These are phyloP conservation scores for Kwoniella shandongensis DNA, from an alignment of 768 basidiomycete genomes.

Conservation along the genomic window DNA sequence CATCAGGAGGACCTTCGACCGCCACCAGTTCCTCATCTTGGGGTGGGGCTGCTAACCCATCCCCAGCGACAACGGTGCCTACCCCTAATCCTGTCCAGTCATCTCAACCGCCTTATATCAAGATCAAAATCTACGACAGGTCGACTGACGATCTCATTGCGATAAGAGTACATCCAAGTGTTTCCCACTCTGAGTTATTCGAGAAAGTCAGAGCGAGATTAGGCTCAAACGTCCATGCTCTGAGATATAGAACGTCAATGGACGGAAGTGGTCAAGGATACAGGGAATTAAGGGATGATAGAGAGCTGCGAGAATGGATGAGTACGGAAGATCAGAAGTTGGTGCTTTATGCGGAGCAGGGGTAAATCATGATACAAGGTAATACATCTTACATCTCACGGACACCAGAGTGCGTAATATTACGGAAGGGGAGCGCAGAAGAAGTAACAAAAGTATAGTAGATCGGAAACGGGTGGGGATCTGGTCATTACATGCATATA, in stretches of 20 bases:
- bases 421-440: too few species aligned
- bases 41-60: conserved; percentile 6
- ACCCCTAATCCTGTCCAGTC: conserved; percentile 3
- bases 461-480: too few species aligned
- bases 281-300: conserved; percentile 48
- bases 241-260: conserved; percentile 64
- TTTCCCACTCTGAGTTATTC: conserved; percentile 80
- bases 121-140: conserved; percentile 97
- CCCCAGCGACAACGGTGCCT: background rate
- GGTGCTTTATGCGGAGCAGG: conserved; percentile 51
- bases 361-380: background rate
- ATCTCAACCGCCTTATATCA: conserved; percentile 70
- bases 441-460: too few species aligned
- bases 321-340: conserved; percentile 50
- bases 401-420: too few species aligned
- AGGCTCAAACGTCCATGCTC: conserved; percentile 66
- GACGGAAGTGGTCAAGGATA: conserved; percentile 31
- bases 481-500: too few species aligned
- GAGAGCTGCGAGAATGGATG: conserved; percentile 50
- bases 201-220: conserved; percentile 87
- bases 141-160: conserved; percentile 93
- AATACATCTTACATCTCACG: too few species aligned
- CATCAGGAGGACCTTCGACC: conserved; percentile 27
- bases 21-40: conserved; percentile 25
- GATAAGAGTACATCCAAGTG: conserved; percentile 90